Evolutionary conservation across 495 filamentous ascomycete species (phyloP).

Genomic region (Lichenothelia convexa): DNA sequence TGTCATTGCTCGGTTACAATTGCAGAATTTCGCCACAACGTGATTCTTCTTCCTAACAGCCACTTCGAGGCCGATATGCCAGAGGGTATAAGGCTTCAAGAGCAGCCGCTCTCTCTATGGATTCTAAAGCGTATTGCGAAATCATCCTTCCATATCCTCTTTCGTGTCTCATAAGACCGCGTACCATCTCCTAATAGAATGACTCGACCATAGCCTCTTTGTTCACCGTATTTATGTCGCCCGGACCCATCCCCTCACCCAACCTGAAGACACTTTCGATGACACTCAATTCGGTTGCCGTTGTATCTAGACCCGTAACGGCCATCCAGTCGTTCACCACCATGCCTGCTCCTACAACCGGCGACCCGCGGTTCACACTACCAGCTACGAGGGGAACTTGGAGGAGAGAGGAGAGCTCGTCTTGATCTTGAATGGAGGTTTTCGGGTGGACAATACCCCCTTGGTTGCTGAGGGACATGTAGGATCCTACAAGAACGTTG

Average conservation of each 20-base stretch:
- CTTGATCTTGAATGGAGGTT: constrained; percentile 90
- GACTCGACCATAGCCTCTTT: constrained; percentile 98
- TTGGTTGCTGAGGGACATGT: constrained; percentile 92
- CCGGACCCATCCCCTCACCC: constrained; percentile 67
- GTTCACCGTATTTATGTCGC: constrained; percentile 55
- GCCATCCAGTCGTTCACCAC: constrained; percentile 99
- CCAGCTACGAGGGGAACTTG: constrained; percentile 94
- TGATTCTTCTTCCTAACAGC: no score
- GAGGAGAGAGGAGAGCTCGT: constrained; percentile 81
- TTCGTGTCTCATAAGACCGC: no score
- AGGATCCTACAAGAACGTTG: constrained; percentile 86
- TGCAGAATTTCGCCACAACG: no score
- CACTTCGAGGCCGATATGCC: no score
- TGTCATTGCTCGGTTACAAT: no score
- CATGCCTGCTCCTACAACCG: constrained; percentile 95
- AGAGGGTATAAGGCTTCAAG: no score
- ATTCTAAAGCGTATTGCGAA: no score
- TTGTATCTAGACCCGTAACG: constrained; percentile 86
- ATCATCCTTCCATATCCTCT: no score
- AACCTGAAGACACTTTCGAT: constrained; percentile 88
- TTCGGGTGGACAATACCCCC: constrained; percentile 95
- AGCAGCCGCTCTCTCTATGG: no score
- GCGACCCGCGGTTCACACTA: constrained; percentile 74
- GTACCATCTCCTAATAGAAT: constrained; percentile 71
- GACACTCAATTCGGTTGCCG: constrained; percentile 88